phyloP scores from a whole-genome alignment of 352 stramenopile genomes.

The Pythium grandisporangium region DNA sequence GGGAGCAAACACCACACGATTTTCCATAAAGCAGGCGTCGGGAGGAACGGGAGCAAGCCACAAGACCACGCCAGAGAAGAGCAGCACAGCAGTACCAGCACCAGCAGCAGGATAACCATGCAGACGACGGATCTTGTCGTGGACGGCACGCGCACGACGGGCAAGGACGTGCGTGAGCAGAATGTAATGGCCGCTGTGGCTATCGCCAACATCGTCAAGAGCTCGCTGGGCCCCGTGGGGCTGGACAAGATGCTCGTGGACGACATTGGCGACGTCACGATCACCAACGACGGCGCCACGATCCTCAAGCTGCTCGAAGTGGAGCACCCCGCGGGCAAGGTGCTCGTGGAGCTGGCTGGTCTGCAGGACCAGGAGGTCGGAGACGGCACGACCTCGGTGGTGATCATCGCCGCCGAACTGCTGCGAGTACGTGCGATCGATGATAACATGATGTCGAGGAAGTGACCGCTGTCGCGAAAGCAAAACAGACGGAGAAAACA shows the following conservation, averaged over 20 bases:
- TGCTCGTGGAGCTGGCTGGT: slow-evolving; percentile 97
- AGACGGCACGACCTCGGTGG: slow-evolving; percentile 98
- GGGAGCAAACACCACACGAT: slow-evolving; percentile 33
- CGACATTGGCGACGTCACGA: slow-evolving; percentile 98
- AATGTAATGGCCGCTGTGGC: slow-evolving; percentile 97
- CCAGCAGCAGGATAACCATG: slow-evolving; percentile 20
- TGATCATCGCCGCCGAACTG: slow-evolving; percentile 98
- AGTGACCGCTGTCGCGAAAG: no score
- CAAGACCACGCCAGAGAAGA: no score
- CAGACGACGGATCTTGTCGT: slow-evolving; percentile 82
- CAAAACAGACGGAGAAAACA: no score
- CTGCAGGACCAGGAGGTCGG: slow-evolving; percentile 99
- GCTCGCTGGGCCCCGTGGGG: slow-evolving; percentile 95
- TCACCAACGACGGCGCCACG: slow-evolving; percentile 99
- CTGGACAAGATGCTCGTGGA: slow-evolving; percentile 99
- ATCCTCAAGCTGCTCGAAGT: slow-evolving; percentile 99
- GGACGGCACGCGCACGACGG: slow-evolving; percentile 86
- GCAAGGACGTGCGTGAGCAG: slow-evolving; percentile 91
- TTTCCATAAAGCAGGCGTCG: slow-evolving; percentile 24
- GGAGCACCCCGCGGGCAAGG: slow-evolving; percentile 98
- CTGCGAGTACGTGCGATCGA: no score
- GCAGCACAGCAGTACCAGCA: no score
- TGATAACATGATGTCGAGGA: no score
- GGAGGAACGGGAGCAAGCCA: no score
- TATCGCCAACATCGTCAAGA: slow-evolving; percentile 99